A percentile compares a stretch with the other conserved stretches of the same genome.
Evolutionary conservation across 2,329 filamentous ascomycete genomes (phyloP).

Genomic region (Xylaria sp.): DNA sequence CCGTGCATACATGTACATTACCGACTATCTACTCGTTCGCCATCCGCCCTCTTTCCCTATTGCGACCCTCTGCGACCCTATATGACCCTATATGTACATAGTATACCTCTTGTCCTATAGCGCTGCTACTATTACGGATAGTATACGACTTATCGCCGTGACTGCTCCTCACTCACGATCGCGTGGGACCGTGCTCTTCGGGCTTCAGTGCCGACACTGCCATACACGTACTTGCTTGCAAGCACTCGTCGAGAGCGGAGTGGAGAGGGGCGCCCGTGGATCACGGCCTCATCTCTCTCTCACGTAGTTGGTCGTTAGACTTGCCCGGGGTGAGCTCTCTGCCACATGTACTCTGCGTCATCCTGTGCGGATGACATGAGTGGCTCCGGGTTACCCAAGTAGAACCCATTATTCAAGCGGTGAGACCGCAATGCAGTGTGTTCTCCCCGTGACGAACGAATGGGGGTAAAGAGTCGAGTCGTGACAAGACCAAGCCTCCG

Average conservation of each 20-base stretch:
- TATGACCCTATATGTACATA: neutral
- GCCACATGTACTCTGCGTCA: neutral
- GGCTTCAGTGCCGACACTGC: too few relatives aligned
- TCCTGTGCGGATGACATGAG: conserved; percentile 2
- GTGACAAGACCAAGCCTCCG: neutral
- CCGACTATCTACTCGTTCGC: conserved; percentile 9
- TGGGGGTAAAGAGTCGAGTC: neutral
- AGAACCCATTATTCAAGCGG: conserved; percentile 8
- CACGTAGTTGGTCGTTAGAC: neutral
- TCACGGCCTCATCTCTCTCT: neutral
- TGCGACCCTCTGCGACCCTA: neutral
- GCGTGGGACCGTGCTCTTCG: conserved; percentile 3
- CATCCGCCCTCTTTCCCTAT: conserved; percentile 3
- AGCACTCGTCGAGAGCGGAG: neutral
- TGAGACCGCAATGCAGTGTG: conserved; percentile 18
- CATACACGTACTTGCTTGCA: neutral
- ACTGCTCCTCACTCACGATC: neutral
- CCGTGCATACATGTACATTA: conserved; percentile 25
- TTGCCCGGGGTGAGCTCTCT: neutral
- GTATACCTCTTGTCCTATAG: neutral
- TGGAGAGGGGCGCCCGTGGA: neutral
- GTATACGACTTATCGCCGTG: neutral
- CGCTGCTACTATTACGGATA: neutral
- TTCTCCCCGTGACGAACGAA: neutral
- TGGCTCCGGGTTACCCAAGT: neutral